phyloP scores from a whole-genome alignment of 2,329 filamentous ascomycete genomes.

The Madurella mycetomatis region DNA sequence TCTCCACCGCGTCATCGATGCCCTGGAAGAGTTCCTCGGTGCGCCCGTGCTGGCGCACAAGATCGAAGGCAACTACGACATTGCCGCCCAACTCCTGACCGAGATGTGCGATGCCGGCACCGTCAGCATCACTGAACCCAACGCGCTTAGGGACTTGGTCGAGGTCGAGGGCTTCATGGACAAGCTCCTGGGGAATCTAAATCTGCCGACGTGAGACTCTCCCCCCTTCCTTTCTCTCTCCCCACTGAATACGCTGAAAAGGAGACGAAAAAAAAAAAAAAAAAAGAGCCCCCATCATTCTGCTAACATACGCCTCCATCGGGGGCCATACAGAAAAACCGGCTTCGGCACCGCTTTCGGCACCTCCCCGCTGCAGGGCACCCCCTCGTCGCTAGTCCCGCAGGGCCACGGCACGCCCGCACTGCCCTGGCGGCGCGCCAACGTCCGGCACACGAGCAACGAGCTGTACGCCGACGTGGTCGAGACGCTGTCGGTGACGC shows the following conservation, averaged over 20 bases:
- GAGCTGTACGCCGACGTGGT: conserved; percentile 96
- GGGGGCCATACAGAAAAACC: conserved; percentile 13
- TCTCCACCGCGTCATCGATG: conserved; percentile 86
- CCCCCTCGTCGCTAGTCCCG: conserved; percentile 37
- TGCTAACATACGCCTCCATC: too few species aligned
- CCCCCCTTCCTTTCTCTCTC: too few species aligned
- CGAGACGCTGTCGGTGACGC: conserved; percentile 79
- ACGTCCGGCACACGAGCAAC: conserved; percentile 93
- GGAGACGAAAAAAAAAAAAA: too few species aligned
- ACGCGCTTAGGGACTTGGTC: conserved; percentile 84
- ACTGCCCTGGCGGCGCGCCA: conserved; percentile 83
- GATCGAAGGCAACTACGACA: conserved; percentile 86
- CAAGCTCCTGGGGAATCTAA: conserved; percentile 83
- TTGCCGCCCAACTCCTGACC: conserved; percentile 84
- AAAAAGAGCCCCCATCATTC: too few species aligned
- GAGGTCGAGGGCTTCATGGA: conserved; percentile 89
- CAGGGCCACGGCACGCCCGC: conserved; percentile 49
- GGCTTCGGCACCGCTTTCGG: conserved; percentile 34
- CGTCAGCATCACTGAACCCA: conserved; percentile 87
- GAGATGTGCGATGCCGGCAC: conserved; percentile 96
- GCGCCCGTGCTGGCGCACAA: conserved; percentile 79
- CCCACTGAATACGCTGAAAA: too few species aligned
- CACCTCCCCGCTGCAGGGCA: conserved; percentile 20
- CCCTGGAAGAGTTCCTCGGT: conserved; percentile 89
- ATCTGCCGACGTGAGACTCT: conserved; percentile 62